Evolutionary conservation across 768 basidiomycete genomes (phyloP).

Genomic region (Russula sp.): DNA sequence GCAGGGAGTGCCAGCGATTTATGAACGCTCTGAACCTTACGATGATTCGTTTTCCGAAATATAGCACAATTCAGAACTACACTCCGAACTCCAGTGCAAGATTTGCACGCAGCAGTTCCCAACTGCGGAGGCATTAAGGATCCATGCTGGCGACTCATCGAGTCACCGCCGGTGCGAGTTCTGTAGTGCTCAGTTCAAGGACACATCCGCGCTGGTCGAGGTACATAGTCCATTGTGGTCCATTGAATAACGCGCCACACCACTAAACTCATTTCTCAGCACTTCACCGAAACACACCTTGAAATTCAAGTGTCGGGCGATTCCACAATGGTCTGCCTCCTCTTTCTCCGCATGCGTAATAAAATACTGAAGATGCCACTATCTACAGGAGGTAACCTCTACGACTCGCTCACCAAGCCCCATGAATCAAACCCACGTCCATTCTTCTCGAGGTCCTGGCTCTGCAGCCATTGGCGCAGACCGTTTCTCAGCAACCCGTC

Average conservation of each 20-base stretch:
- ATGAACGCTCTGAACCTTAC: not conserved
- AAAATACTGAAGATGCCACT: not conserved
- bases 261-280: constrained; percentile 14
- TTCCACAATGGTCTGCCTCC: constrained; percentile 6
- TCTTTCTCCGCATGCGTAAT: not conserved
- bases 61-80: constrained; percentile 24
- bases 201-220: constrained; percentile 27
- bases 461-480: constrained; percentile 6
- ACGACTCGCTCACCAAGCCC: constrained; percentile 12
- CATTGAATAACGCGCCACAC: not conserved
- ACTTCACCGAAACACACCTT: constrained; percentile 23
- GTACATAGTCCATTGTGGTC: constrained; percentile 10
- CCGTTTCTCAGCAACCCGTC: not conserved
- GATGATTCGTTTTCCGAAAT: not conserved
- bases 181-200: constrained; percentile 25
- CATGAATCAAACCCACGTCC: not conserved
- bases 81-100: constrained; percentile 19
- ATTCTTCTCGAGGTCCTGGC: not conserved
- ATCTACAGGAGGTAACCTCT: constrained; percentile 2
- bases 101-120: constrained; percentile 22
- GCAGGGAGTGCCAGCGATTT: not conserved
- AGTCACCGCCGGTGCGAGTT: constrained; percentile 28
- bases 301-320: constrained; percentile 13
- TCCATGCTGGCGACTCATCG: constrained; percentile 10
- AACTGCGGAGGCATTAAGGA: constrained; percentile 16